phyloP scores from a whole-genome alignment of 177 flowering plant genomes.

The Telopea speciosissima region DNA sequence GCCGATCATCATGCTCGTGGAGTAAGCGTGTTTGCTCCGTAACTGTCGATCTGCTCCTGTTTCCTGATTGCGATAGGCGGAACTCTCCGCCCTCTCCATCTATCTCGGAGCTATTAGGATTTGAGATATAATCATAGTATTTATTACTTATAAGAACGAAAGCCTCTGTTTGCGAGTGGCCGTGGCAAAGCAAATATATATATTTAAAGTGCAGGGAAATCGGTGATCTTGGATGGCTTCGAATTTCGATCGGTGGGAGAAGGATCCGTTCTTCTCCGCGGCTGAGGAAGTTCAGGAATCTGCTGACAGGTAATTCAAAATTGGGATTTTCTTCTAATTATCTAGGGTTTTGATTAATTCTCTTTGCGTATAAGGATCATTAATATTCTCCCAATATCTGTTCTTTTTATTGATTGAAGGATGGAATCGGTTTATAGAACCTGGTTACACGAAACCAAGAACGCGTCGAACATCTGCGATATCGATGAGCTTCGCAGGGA shows the following conservation, averaged over 20 bases:
- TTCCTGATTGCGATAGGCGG: neutral
- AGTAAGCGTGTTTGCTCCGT: too few relatives aligned
- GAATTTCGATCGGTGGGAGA: constrained; percentile 87
- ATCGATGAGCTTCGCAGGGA: constrained; percentile 62
- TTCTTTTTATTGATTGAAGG: constrained; percentile 32
- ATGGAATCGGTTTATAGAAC: constrained; percentile 90
- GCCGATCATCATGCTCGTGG: too few relatives aligned
- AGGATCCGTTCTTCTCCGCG: constrained; percentile 86
- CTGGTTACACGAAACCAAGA: constrained; percentile 65
- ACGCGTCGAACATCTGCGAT: constrained; percentile 34
- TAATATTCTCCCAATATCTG: neutral
- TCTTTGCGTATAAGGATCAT: neutral
- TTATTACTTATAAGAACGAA: too few relatives aligned
- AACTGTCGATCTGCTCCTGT: too few relatives aligned
- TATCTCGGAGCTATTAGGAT: neutral
- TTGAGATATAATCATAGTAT: neutral
- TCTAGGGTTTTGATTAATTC: neutral
- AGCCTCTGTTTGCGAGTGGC: too few relatives aligned
- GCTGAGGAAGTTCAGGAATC: constrained; percentile 97
- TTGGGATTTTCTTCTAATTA: neutral
- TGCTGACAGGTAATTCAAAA: constrained; percentile 58
- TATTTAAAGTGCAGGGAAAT: neutral
- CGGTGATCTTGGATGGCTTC: constrained; percentile 43
- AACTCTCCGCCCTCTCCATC: neutral
- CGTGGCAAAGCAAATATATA: too few relatives aligned